Base-by-base conservation (phyloP, 768 basidiomycete species). In the Strobilomyces confusus region DNA sequence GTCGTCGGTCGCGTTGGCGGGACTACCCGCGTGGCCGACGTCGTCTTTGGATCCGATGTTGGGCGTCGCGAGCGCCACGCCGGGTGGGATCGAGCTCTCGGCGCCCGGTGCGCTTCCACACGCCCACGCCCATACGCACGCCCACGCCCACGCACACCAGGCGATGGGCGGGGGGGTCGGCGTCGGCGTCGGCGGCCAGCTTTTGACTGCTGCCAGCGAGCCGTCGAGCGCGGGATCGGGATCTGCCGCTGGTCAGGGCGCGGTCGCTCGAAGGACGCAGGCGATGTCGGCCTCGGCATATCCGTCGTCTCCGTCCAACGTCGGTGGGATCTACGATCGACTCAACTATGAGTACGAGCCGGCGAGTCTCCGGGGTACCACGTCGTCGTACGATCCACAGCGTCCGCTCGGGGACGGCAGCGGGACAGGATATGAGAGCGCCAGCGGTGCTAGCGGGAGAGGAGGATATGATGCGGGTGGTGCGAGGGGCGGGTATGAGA, bases 11-110 rank as follows among this genome's bases (percentile, higher is more conserved):
- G 54, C 65, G 0, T 51, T 68, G 23, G 64, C 64, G 4, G 69
- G 68, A 3, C 26, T 70, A 20, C 70, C 70, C 19, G 66, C 70
- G 3, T 71, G 70, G 68, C 68, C 68, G 13, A 64, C 66, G 4
- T 17, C 69, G 5, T n/a, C 63, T 0, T 33, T 68, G 25, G 63
- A 69, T 48, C 68, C 69, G 0, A 69, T 71, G 69, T 43, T 69
- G 43, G 66, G 57, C 17, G 60, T 67, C 12, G 69, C 69, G 9
- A 69, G 68, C 36, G 68, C 60, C 14, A 64, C 68, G 6, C 68
- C 67, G 0, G 68, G 68, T 12, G 68, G 68, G n/a, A 59, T 69
- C 17, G 68, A 71, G 30, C 68, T 69, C 32, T 56, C 68, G 2
- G 49, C 50, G 13, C 38, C 55, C 29, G 51, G 9, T 17, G 23